These are phyloP conservation scores for Globisporangium canariense DNA, from an alignment of 352 stramenopile species.

Conservation along the genomic window DNA sequence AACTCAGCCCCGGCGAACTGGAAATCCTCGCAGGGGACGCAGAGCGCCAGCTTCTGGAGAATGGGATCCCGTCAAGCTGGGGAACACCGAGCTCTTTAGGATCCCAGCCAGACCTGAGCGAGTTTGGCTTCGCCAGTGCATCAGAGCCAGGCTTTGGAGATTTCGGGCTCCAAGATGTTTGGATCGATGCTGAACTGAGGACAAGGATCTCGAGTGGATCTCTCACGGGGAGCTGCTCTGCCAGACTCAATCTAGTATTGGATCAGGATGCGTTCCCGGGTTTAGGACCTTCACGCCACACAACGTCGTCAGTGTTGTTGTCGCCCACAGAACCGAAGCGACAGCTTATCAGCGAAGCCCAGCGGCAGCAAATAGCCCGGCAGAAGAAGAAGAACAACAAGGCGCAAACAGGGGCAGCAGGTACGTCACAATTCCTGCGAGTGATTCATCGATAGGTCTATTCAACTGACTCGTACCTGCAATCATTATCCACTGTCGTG, in stretches of 20 bases:
- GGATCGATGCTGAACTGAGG: background rate
- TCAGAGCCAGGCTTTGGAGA: background rate
- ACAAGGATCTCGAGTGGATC: background rate
- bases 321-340: conserved; percentile 15
- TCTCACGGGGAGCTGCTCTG: background rate
- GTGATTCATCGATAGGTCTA: no score
- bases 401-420: background rate
- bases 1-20: conserved; percentile 23
- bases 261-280: conserved; percentile 13
- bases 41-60: conserved; percentile 30
- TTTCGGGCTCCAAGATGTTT: background rate
- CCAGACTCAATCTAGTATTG: conserved; percentile 7
- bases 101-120: background rate
- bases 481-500: background rate
- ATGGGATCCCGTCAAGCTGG: conserved; percentile 3
- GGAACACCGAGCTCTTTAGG: background rate
- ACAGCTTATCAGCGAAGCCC: conserved; percentile 12
- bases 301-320: background rate
- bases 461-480: no score
- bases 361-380: conserved; percentile 13
- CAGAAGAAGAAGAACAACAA: background rate
- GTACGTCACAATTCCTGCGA: background rate
- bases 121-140: background rate
- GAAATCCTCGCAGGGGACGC: conserved; percentile 35
- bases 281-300: background rate